Evolutionary conservation across 2,329 filamentous ascomycete species (phyloP).

Genomic region (Talaromyces sp.): DNA sequence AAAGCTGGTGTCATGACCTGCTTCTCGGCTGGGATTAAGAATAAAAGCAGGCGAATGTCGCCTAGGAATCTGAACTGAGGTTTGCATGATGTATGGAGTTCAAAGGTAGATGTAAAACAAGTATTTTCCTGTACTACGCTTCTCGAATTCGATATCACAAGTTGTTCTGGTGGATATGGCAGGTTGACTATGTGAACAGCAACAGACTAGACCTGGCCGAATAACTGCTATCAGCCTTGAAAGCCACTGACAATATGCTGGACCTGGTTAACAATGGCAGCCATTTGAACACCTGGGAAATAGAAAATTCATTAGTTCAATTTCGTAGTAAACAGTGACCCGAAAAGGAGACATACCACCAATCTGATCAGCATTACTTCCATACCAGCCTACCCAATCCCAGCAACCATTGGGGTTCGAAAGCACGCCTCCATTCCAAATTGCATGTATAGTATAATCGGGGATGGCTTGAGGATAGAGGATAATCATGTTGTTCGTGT

Average conservation of each 20-base stretch:
- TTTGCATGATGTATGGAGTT: neutral
- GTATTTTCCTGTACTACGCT: too few relatives aligned
- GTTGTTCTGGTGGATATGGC: too few relatives aligned
- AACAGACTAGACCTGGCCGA: neutral
- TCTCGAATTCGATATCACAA: too few relatives aligned
- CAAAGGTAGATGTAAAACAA: neutral
- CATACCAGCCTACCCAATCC: slow-evolving; percentile 24
- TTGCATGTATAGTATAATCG: slow-evolving; percentile 17
- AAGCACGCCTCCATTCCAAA: slow-evolving; percentile 20
- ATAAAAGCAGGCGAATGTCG: neutral
- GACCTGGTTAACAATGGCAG: slow-evolving; percentile 23
- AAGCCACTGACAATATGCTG: slow-evolving; percentile 22
- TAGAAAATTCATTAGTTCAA: neutral
- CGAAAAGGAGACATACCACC: neutral
- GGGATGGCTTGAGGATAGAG: slow-evolving; percentile 19
- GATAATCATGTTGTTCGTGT: slow-evolving; percentile 23
- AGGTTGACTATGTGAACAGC: too few relatives aligned
- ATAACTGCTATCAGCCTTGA: neutral
- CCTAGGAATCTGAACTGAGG: neutral
- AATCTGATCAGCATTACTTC: slow-evolving; percentile 22
- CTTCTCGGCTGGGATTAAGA: neutral
- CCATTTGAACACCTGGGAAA: slow-evolving; percentile 24
- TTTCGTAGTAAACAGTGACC: neutral
- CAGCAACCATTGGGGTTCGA: slow-evolving; percentile 23
- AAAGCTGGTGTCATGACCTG: too few relatives aligned